These are phyloP conservation scores for Trichoderma cornu-damae DNA, from an alignment of 2,329 filamentous ascomycete genomes.

Conservation along the genomic window DNA sequence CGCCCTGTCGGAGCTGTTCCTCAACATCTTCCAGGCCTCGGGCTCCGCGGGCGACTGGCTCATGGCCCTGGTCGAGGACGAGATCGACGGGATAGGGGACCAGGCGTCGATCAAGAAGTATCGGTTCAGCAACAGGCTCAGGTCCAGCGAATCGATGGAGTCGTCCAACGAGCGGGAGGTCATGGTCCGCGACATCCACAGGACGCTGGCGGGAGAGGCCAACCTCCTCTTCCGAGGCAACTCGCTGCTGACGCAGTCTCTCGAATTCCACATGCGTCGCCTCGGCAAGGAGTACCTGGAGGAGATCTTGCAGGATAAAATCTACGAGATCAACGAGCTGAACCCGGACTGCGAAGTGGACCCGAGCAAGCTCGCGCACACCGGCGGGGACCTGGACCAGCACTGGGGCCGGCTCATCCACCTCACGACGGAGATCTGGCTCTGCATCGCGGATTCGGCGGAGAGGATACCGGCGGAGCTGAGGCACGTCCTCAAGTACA, in stretches of 20 bases:
- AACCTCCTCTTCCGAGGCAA: constrained; percentile 95
- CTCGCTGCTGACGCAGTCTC: constrained; percentile 82
- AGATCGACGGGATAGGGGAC: constrained; percentile 88
- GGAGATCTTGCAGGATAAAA: constrained; percentile 77
- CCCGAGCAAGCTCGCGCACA: constrained; percentile 62
- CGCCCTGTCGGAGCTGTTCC: constrained; percentile 73
- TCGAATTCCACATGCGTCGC: constrained; percentile 94
- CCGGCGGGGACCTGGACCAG: constrained; percentile 65
- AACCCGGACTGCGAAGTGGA: constrained; percentile 95
- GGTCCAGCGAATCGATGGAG: constrained; percentile 61
- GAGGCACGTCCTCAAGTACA: constrained; percentile 80
- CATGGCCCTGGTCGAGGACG: constrained; percentile 87
- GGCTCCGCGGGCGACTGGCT: constrained; percentile 83
- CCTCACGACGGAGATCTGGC: constrained; percentile 80
- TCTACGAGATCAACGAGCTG: constrained; percentile 82
- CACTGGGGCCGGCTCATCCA: constrained; percentile 77
- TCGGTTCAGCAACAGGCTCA: constrained; percentile 65
- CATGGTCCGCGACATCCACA: constrained; percentile 71
- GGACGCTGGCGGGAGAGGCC: constrained; percentile 76
- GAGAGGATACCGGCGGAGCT: constrained; percentile 73
- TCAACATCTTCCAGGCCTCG: constrained; percentile 95
- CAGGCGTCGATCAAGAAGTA: constrained; percentile 70
- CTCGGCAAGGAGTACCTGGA: constrained; percentile 90
- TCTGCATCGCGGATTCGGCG: constrained; percentile 71
- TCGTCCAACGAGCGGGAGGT: constrained; percentile 59